Evolutionary conservation across 768 basidiomycete genomes (phyloP).

Genomic region (Suillus fuscotomentosus): DNA sequence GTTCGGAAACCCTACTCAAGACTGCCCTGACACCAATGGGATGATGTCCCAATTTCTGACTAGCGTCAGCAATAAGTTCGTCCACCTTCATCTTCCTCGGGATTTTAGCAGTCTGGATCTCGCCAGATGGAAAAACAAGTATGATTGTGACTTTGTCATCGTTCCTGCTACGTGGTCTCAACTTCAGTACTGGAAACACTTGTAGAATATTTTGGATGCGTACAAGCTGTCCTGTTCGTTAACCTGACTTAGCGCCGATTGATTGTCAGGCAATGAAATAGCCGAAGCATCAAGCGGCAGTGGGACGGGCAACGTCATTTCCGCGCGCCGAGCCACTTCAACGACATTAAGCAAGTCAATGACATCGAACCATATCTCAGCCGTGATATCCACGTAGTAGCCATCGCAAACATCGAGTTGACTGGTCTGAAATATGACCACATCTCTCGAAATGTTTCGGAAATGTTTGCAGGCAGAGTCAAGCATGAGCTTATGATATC

Average conservation of each 20-base stretch:
- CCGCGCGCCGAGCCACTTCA: not conserved
- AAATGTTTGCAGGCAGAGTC: not conserved
- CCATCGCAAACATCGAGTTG: not conserved
- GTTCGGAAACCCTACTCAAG: too few relatives aligned
- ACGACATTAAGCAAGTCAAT: not conserved
- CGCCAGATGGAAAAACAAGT: too few relatives aligned
- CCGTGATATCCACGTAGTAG: not conserved
- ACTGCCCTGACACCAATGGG: too few relatives aligned
- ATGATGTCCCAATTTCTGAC: too few relatives aligned
- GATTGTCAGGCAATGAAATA: not conserved
- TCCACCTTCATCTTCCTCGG: too few relatives aligned
- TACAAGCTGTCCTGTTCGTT: not conserved
- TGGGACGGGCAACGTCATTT: not conserved
- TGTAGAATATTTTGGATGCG: not conserved
- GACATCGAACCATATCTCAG: not conserved
- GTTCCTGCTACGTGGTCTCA: not conserved
- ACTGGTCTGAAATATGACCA: not conserved
- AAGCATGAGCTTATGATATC: not conserved
- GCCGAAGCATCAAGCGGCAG: too few relatives aligned
- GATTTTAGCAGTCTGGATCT: too few relatives aligned
- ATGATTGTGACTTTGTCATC: too few relatives aligned
- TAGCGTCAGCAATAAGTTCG: too few relatives aligned
- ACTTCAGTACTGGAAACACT: not conserved
- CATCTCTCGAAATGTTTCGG: not conserved
- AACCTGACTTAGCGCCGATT: not conserved